Base-by-base conservation (phyloP, 805 yeast species). In the Yarrowia hollandica region DNA sequence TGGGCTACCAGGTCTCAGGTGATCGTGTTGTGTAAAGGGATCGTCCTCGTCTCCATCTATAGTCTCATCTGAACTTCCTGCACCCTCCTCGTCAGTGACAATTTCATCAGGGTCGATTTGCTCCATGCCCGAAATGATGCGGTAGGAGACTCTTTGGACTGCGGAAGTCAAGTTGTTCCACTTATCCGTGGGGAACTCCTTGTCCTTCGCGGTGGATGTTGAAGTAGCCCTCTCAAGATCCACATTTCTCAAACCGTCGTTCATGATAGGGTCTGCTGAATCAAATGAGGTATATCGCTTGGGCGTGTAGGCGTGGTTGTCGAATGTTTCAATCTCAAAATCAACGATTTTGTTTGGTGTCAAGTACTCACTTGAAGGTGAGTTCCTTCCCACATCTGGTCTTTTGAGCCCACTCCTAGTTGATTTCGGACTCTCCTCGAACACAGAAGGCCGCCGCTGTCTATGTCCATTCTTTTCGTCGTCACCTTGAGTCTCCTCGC, bases 141-240 rank as follows among this genome's bases (percentile, higher is more conserved):
- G 54, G 30, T 42, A 42, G 11, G 56, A 31, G 16, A 39, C 34
- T 23, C 56, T 31, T n/a, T 39, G 38, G n/a, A 56, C 35, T 8
- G 55, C 31, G 9, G 54, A 30, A 3, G 56, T 44, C 30, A 37
- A 21, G n/a, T 39, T 22, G 11, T 19, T 33, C 39, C 37, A 57
- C 23, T 48, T 55, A 15, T 37, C 59, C 16, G 7, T 15, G 1
- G 38, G 5, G 12, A 28, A 4, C 7, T 48, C 55, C 11, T 33
- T 48, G n/a, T 30, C 30, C 25, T 23, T 31, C 16, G 30, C 21
- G 25, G 15, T 30, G 37, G 22, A 12, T 1, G 39, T 33, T 12
- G 55, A 33, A 3, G 26, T n/a, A 2, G 55, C 55, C 21, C 55
- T 31, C 16, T 48, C 55, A 10, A 48, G 55, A 23, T 48, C 55